Evolutionary conservation across 768 basidiomycete genomes (phyloP), one percentile per base, ranked within the genome.

Genomic region (Suillus variegatus): DNA sequence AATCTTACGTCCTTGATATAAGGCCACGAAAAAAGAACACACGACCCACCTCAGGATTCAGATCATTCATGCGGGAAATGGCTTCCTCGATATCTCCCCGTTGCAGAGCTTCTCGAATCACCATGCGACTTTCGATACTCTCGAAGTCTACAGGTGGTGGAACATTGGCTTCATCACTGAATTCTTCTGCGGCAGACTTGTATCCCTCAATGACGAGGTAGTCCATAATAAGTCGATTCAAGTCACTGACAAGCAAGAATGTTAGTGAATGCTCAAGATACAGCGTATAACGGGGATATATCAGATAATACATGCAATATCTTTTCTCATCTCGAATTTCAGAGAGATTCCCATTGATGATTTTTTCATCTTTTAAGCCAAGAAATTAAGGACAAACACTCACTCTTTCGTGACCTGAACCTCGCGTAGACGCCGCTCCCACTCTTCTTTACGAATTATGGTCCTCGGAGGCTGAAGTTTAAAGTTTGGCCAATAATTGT

Each of bases 311-410:
- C 88, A 93, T 93, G 88, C 88, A 89, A 86, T 82, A 75, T 84
- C 84, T 85, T 79, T 73, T 71, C 83, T 91, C 89, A 82, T 90
- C 91, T 88, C 81, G 69, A 62, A 75, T 77, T 78, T 94, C 95
- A 90, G 97, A 95, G 97, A 99, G 97, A 99, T 99, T 99, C 97
- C 97, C 96, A 98, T 84, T 90, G 77, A 74, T 81, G 77, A 60
- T 85, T 79, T 81, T 32, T 77, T 92, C 90, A 91, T 91, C 90
- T 76, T 80, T 62, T 60, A 52, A 60, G 66, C 65, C 69, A 61
- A 64, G 65, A 71, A 68, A 64, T 28, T 49, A 61, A 44, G 57
- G 63, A 61, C 28, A 18, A 32, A 60, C 57, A 90, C 95, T 90
- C 86, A 98, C 96, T 88, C 80, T 84, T 97, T 97, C 38, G 92